Evolutionary conservation across 768 basidiomycete species (phyloP), one percentile per base, ranked within the genome.

Genomic region (Lactifluus volemus): DNA sequence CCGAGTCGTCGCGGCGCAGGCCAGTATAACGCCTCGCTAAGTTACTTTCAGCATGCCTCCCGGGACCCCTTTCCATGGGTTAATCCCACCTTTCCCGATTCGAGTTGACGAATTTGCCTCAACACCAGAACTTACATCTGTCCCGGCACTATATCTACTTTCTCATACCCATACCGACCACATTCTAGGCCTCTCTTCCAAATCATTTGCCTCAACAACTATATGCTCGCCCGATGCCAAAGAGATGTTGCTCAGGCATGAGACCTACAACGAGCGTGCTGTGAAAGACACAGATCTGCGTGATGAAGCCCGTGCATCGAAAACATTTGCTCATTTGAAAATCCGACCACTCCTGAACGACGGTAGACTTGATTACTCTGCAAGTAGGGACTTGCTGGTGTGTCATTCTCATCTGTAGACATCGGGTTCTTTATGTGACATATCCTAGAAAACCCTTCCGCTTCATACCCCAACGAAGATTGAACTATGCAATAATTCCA

Each of bases 121-220:
- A 48, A 69, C 72, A 9, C 54, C 71, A 34, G 67, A 71, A 39
- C 71, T 73, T 19, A 67, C 77, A 60, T 67, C 72, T 47, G 58
- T 74, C 9, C 76, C 79, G 5, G 70, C 75, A 9, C 72, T 93
- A 11, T 83, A 91, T 70, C 81, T 97, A n/a, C 80, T 97, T 56
- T 84, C 88, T 0, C 93, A 97, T 69, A 89, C 92, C 0, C 95
- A 96, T 73, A 80, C 92, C 0, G 94, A 96, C 72, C 94, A 97
- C 69, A 79, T 92, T 55, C 74, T 73, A 47, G 93, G 95, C 4
- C 78, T 97, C 30, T 79, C 84, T 19, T 81, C 88, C 25, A 82
- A 84, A 60, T 85, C 84, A 0, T 94, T 95, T 68, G 83, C 81
- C 2, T 82, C 83, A 47, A 77, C 75, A 2, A 82, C 97, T 9